Evolutionary conservation across 2,329 filamentous ascomycete genomes (phyloP), one percentile per base, ranked within the genome.

Genomic region (Amauroascus niger): DNA sequence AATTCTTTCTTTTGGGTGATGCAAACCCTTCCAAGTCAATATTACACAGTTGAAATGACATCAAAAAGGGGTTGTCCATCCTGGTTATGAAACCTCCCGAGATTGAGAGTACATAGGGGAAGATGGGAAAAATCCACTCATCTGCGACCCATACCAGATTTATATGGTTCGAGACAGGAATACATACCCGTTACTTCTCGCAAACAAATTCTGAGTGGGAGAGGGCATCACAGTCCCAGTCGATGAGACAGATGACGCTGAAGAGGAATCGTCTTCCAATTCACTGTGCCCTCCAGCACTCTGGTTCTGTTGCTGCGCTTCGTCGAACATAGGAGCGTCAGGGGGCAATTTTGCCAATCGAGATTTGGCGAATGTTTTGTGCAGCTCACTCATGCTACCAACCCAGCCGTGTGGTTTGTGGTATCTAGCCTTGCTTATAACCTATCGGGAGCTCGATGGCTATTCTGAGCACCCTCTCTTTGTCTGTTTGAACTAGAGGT

Each of bases 191-290:
- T 79, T 77, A 45, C 83, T 81, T 60, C 84, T 78, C 55, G 84
- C 84, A 71, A 89, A 88, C 39, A 89, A 74, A 58, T 83, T 84
- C 61, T 84, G 81, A 60, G 80, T 84, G 6, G 81, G 80, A 3
- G 86, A 87, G 0, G 90, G 88, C 58, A 88, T 84, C 57, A 97
- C 79, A n/a, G 91, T 97, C 24, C 90, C 89, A 2, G 89, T 88
- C 1, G 90, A 96, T 2, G 90, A 95, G 35, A 88, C 84, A n/a
- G 89, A 95, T 0, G 86, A 95, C 13, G 87, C 74, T 6, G 77
- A 79, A 22, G 83, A 87, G 13, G 83, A 86, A 66, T 87, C 84
- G 59, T 84, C 82, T 62, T 87, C 76, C 45, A 62, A 64, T 54
- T 54, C 54, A 54, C 60, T 40, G 69, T 65, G 49, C 73, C 69